phyloP scores from a whole-genome alignment of 208 protist species.

The Trypanosoma mega region DNA sequence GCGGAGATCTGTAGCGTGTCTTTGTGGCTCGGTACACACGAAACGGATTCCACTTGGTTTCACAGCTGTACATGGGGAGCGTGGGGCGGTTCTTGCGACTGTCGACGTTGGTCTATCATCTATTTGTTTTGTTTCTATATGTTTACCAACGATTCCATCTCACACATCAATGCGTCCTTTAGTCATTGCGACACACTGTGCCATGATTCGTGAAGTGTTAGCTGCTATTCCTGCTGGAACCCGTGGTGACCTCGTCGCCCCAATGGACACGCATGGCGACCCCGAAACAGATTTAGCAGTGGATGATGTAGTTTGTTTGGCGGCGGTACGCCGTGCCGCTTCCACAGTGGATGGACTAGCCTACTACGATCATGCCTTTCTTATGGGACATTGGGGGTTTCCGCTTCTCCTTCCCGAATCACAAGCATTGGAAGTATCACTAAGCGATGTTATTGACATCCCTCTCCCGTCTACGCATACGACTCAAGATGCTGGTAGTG shows the following conservation, averaged over 20 bases:
- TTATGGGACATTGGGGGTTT: slow-evolving; percentile 21
- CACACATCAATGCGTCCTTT: slow-evolving; percentile 4
- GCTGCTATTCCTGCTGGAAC: slow-evolving; percentile 9
- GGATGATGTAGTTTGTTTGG: neutral
- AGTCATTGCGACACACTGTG: slow-evolving; percentile 11
- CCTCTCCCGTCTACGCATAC: too few species aligned
- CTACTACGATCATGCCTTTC: slow-evolving; percentile 22
- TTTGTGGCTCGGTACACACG: slow-evolving; percentile 7
- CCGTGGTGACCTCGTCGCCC: slow-evolving; percentile 5
- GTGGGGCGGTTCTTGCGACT: slow-evolving; percentile 10
- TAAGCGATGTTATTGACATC: too few species aligned
- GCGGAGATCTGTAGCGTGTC: slow-evolving; percentile 11
- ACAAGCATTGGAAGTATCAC: neutral
- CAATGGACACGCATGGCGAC: neutral
- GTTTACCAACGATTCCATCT: slow-evolving; percentile 8
- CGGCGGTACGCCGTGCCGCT: neutral
- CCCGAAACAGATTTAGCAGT: neutral
- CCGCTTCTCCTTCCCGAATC: slow-evolving; percentile 9
- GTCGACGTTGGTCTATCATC: slow-evolving; percentile 13
- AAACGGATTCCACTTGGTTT: slow-evolving; percentile 12
- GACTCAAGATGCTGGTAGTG: too few species aligned
- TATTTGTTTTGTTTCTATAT: slow-evolving; percentile 18
- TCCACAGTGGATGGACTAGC: slow-evolving; percentile 19
- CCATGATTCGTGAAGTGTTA: slow-evolving; percentile 15
- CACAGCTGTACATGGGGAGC: slow-evolving; percentile 6